Evolutionary conservation across 148 eudicot genomes (phyloP), one percentile per base, ranked within the genome.

Genomic region (Dianthus caryophyllus): DNA sequence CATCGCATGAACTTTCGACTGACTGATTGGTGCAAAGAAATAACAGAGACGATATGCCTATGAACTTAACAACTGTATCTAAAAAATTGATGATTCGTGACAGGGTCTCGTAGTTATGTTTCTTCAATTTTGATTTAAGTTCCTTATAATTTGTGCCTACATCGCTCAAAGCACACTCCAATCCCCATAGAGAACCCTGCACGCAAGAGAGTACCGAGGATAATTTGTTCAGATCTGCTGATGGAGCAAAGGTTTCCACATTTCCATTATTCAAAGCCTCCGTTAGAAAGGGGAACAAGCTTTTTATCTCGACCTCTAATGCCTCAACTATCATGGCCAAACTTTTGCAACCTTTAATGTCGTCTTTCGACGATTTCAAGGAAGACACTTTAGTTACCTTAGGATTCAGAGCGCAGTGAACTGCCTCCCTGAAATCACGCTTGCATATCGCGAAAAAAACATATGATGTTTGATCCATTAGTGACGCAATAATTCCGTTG

Each of bases 401-500:
- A 21, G 64, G 66, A 47, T 53, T 54, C 61, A 52, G 54, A 59
- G 71, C 69, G 36, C 58, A 71, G 39, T 65, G 56, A 61, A 82
- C 31, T 54, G 84, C 80, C 68, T 51, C 66, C 48, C 71, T 36
- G 67, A 71, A 83, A n/a, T 77, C 82, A 76, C 82, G 75, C 84
- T 79, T 86, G 78, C 77, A 77, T 38, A 90, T 66, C 18, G 75
- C 79, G 67, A 78, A 51, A 70, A 90, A 78, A 61, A 86, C 65
- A 67, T 82, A 79, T 15, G 96, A 84, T 18, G 99, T 94, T 57
- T 88, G 84, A 85, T 94, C 89, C 83, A 83, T 80, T 78, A 94
- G 74, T 13, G 97, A 82, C 67, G 85, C 73, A 0, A 80, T 64
- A 76, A 83, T 70, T 64, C 64, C 71, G 71, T 77, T 80, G 47